These are phyloP conservation scores for Aegilops umbellulata DNA, from an alignment of 176 grass and related monocot genomes.

Conservation along the genomic window DNA sequence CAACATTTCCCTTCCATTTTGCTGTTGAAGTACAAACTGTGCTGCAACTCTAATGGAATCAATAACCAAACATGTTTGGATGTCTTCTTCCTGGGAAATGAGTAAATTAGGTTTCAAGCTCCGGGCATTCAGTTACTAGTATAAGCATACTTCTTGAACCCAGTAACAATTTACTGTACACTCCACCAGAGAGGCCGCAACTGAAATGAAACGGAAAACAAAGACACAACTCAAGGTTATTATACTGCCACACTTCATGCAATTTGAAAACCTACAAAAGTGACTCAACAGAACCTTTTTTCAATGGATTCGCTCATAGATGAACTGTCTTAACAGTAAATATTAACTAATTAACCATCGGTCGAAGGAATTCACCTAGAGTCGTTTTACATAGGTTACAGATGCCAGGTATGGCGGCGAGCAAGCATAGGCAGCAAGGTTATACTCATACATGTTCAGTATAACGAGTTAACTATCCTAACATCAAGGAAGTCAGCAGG, in stretches of 20 bases:
- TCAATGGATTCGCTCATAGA: not conserved
- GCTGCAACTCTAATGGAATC: not conserved
- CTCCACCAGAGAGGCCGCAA: constrained; percentile 9
- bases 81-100: not conserved
- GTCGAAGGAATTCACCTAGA: not conserved
- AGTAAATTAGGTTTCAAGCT: not conserved
- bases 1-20: not conserved
- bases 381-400: not conserved
- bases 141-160: not conserved
- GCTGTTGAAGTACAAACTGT: not conserved
- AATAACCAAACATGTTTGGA: not conserved
- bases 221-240: not conserved
- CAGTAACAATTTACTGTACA: not conserved
- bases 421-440: too few relatives aligned
- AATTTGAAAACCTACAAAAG: not conserved
- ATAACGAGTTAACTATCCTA: too few relatives aligned
- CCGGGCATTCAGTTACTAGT: not conserved
- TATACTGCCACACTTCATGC: not conserved
- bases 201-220: not conserved
- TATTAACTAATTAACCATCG: constrained; percentile 3
- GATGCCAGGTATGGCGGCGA: too few relatives aligned
- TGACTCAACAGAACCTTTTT: not conserved
- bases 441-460: too few relatives aligned
- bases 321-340: not conserved
- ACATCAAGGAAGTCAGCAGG: not conserved